These are phyloP conservation scores for Solanum arcanum DNA, from an alignment of 257 asterid species.

Conservation along the genomic window DNA sequence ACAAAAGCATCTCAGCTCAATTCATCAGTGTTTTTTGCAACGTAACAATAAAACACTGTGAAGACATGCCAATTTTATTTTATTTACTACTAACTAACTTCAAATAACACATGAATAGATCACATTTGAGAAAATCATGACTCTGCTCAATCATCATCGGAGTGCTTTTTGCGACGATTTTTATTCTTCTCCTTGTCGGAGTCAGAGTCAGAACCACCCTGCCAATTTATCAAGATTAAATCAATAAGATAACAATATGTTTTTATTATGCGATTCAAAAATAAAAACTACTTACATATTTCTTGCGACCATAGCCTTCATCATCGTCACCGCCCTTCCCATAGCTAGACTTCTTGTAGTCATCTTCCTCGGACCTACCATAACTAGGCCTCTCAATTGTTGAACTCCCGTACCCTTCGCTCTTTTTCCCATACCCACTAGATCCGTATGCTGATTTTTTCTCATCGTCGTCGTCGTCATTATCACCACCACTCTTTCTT, in stretches of 20 bases:
- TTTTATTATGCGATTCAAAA: background rate
- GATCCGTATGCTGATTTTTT: conserved; percentile 12
- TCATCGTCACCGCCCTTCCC: conserved; percentile 31
- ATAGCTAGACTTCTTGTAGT: conserved; percentile 39
- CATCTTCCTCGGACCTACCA: conserved; percentile 27
- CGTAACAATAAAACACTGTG: background rate
- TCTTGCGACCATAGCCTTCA: conserved; percentile 50
- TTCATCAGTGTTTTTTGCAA: conserved; percentile 31
- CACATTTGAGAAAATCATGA: background rate
- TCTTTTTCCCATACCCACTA: conserved; percentile 10
- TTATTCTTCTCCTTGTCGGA: conserved; percentile 13
- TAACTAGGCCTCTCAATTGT: conserved; percentile 2
- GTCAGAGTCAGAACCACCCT: conserved; percentile 20
- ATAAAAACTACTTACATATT: conserved; percentile 40
- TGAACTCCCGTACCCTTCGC: background rate
- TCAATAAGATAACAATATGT: background rate
- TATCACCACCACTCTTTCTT: background rate
- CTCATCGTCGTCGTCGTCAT: background rate
- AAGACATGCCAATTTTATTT: background rate
- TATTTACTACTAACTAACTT: background rate
- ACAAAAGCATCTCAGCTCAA: background rate
- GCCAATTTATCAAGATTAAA: background rate
- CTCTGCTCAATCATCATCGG: conserved; percentile 13
- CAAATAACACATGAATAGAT: background rate
- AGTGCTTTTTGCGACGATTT: conserved; percentile 18